These are phyloP conservation scores for Penicillium sp. DNA, from an alignment of 2,329 filamentous ascomycete species.

Conservation along the genomic window DNA sequence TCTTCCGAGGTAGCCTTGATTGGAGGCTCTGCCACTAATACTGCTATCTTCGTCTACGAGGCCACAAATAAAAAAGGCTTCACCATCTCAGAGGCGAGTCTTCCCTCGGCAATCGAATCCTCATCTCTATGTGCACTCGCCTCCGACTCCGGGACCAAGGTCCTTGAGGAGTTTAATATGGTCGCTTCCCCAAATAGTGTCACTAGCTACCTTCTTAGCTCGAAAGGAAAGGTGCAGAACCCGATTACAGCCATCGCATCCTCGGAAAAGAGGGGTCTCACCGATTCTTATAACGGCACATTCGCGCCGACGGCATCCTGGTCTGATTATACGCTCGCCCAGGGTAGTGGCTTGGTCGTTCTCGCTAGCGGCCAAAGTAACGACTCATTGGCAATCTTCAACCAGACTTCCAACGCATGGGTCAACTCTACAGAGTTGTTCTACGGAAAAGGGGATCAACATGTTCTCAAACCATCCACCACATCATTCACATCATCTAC, in stretches of 20 bases:
- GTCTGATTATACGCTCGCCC: slow-evolving; percentile 70
- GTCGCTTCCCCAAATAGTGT: slow-evolving; percentile 72
- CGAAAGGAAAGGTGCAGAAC: slow-evolving; percentile 54
- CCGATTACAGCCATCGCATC: slow-evolving; percentile 51
- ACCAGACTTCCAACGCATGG: slow-evolving; percentile 75
- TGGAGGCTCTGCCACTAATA: slow-evolving; percentile 68
- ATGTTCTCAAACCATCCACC: slow-evolving; percentile 17
- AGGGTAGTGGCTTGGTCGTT: slow-evolving; percentile 67
- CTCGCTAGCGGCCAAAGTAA: slow-evolving; percentile 72
- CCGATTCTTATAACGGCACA: slow-evolving; percentile 75
- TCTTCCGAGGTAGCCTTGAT: slow-evolving; percentile 69
- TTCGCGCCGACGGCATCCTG: slow-evolving; percentile 66
- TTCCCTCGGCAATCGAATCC: slow-evolving; percentile 62
- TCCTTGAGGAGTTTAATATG: slow-evolving; percentile 76
- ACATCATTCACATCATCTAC: slow-evolving; percentile 23
- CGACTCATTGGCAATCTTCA: slow-evolving; percentile 72
- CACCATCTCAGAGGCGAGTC: slow-evolving; percentile 63
- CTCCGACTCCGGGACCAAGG: slow-evolving; percentile 68
- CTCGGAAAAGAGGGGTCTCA: slow-evolving; percentile 43
- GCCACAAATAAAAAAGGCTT: slow-evolving; percentile 56
- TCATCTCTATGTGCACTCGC: slow-evolving; percentile 65
- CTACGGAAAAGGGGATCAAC: slow-evolving; percentile 34
- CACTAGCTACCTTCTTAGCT: slow-evolving; percentile 64
- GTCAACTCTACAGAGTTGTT: slow-evolving; percentile 68
- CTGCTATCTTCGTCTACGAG: slow-evolving; percentile 71